Base-by-base conservation (phyloP, 331 rosid species). In the Quercus tomentella region DNA sequence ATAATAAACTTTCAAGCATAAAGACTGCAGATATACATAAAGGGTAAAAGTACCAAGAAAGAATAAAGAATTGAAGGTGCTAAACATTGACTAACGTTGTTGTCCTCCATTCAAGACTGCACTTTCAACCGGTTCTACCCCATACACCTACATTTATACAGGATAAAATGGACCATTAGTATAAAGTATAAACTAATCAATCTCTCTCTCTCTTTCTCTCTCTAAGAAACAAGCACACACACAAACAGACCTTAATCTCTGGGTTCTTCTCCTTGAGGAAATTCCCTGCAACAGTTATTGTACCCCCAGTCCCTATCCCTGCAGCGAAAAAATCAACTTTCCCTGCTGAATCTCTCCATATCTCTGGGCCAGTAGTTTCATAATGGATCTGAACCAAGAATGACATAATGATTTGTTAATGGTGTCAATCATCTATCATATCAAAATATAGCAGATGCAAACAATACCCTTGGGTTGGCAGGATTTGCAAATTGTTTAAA, bases 311-410 rank as follows among this genome's bases (percentile, higher is more conserved):
- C 81, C 98, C 96, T 72, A 94, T 86, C 78, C 97, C 97, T 5
- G 96, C 81, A 72, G 91, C 93, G n/a, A 94, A 76, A 45, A 80
- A 86, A 74, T 90, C 97, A 75, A 92, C 79, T 86, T 88, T 89
- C 80, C 79, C 95, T 76, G 81, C 90, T 0, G 93, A 82, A 82
- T 91, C 95, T 89, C 84, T 35, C 98, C 97, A 91, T 80, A 90
- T 91, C 89, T 94, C 97, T 20, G 93, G 94, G 72, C 98, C 97
- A n/a, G 97, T 92, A 67, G 97, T 89, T 65, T 92, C 97, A 56
- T 92, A 94, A 83, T 92, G 97, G 85, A 86, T 85, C 97, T 94
- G 82, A 76, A 77, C 21, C 41, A 45, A 78, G 12, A 14, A 12
- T 6, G 11, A 71, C 22, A 49, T 2, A 43, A 23, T 4, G 1